Base-by-base conservation (phyloP, 768 basidiomycete genomes). In the Pisolithus orientalis region DNA sequence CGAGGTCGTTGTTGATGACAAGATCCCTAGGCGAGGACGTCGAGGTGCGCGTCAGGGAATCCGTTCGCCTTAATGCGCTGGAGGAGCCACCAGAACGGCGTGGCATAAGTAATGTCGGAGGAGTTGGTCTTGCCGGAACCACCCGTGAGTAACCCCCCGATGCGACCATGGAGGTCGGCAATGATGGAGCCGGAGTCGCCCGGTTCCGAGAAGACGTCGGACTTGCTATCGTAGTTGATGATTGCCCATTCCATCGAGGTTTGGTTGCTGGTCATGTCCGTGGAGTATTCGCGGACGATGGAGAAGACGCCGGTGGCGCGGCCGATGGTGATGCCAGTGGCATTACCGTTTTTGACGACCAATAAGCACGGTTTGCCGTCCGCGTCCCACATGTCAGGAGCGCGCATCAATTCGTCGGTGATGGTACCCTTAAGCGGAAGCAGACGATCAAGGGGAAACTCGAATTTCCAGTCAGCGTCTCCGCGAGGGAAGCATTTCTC, bases 181-280 rank as follows among this genome's bases (percentile, higher is more conserved):
- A 75, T 60, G 32, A 68, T 53, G 8, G 72, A 59, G 51, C 73
- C 73, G 45, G 71, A 73, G 58, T 73, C 72, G 11, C 71, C 70
- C 27, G 58, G 59, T 21, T 50, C 62, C n/a, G 70, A 70, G 58
- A 73, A 75, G 31, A 56, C 49, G 10, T 57, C 63, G 1, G 60
- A 59, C 52, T 69, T 56, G 47, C 53, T 51, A 57, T 66, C 59
- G 53, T 70, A 63, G 50, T 59, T 49, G 29, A 66, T 16, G 39
- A 73, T 61, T 4, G 57, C 55, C 47, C 57, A 56, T 58, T 72
- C 73, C 47, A 59, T 68, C 5, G 72, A 66, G 17, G 57, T 62
- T 39, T 59, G 24, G 6, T 42, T 25, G 49, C 60, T 54, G n/a
- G n/a, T n/a, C n/a, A n/a, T n/a, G n/a, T n/a, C n/a, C 21, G 47